Conservation (phyloP, 192 early-diverging fungal genomes). For the Podila minutissima region DNA sequence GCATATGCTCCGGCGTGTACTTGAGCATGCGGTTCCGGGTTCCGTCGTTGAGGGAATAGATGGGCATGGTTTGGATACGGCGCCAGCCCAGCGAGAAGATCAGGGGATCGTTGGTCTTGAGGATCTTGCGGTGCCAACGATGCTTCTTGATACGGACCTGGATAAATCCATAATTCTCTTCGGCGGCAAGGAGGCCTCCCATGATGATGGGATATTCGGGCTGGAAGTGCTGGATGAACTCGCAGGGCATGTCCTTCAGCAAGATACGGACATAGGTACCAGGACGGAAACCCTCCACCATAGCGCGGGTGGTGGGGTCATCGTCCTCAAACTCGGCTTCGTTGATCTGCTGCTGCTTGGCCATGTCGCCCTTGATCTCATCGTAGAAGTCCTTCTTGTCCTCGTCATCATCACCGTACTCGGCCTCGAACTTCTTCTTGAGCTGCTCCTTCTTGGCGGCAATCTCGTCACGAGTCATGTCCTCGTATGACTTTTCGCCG, state of each 20-base stretch:
- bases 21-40: conserved; percentile 98
- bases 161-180: conserved; percentile 95
- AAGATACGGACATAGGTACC: conserved; percentile 95
- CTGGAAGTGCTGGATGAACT: conserved; percentile 94
- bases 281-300: conserved; percentile 93
- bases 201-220: conserved; percentile 91
- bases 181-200: conserved; percentile 88
- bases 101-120: conserved; percentile 98
- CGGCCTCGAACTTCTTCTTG: conserved; percentile 93
- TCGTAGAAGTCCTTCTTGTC: conserved; percentile 88
- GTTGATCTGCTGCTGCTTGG: conserved; percentile 85
- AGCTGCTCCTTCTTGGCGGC: conserved; percentile 88
- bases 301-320: conserved; percentile 72
- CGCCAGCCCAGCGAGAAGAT: conserved; percentile 99
- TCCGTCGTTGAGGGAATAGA: conserved; percentile 93
- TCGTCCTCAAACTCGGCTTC: conserved; percentile 89
- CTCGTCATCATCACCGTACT: conserved; percentile 84
- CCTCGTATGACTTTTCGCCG: conserved; percentile 61
- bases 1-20: conserved; percentile 99
- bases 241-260: conserved; percentile 90
- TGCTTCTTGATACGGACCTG: conserved; percentile 98
- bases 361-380: conserved; percentile 87
- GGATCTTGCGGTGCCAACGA: conserved; percentile 94
- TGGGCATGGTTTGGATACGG: conserved; percentile 95
- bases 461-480: conserved; percentile 72